Evolutionary conservation across 768 basidiomycete species (phyloP).

Genomic region (Russula sp.): DNA sequence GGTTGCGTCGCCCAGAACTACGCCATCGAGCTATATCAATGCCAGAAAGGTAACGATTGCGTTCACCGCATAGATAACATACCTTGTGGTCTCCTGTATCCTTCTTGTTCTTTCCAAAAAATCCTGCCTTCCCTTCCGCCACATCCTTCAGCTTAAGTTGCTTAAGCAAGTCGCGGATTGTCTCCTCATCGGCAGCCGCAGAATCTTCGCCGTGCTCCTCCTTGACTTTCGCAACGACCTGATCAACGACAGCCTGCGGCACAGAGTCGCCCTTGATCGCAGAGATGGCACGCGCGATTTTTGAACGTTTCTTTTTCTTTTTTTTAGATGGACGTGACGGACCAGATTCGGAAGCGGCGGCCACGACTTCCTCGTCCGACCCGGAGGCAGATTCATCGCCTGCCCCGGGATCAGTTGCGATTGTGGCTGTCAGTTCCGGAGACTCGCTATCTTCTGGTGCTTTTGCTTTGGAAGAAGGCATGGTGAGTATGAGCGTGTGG

Average conservation of each 20-base stretch:
- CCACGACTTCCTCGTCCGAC: constrained; percentile 14
- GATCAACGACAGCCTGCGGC: constrained; percentile 63
- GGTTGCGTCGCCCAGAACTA: constrained; percentile 99
- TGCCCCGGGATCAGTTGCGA: constrained; percentile 12
- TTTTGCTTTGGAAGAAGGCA: constrained; percentile 22
- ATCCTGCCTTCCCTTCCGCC: constrained; percentile 73
- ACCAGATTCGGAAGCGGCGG: constrained; percentile 32
- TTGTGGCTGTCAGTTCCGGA: constrained; percentile 4
- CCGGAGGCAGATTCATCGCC: constrained; percentile 12
- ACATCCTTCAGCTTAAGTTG: constrained; percentile 84
- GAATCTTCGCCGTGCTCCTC: constrained; percentile 39
- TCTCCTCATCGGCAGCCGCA: constrained; percentile 51
- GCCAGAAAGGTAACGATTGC: constrained; percentile 12
- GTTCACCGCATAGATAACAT: constrained; percentile 28
- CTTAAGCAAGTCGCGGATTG: constrained; percentile 65
- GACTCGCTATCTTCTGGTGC: constrained; percentile 1
- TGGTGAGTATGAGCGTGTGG: not conserved
- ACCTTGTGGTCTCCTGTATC: constrained; percentile 89
- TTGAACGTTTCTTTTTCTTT: constrained; percentile 89
- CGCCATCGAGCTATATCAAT: constrained; percentile 12
- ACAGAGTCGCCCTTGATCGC: constrained; percentile 53
- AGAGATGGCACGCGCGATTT: constrained; percentile 52
- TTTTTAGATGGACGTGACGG: constrained; percentile 56
- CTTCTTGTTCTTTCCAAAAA: constrained; percentile 74
- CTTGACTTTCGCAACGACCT: constrained; percentile 58